Evolutionary conservation across 2,329 filamentous ascomycete species (phyloP).

Genomic region (Hypoxylon sp.): DNA sequence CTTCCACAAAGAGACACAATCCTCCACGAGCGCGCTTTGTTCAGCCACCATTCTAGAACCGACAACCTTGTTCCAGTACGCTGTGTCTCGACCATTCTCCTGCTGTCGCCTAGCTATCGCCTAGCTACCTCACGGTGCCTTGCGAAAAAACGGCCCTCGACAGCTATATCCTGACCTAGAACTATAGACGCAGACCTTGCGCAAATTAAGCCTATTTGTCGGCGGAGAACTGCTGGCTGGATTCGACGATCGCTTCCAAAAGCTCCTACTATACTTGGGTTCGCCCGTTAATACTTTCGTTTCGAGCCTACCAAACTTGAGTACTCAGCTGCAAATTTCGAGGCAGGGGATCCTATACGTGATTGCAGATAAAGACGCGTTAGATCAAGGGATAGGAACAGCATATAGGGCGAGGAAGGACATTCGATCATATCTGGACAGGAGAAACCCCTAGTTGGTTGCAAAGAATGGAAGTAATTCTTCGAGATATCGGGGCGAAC

Average conservation of each 20-base stretch:
- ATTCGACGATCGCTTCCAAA: neutral
- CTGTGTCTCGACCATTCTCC: no score
- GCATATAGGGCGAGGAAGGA: neutral
- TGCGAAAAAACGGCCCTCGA: neutral
- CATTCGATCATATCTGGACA: neutral
- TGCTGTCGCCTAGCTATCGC: no score
- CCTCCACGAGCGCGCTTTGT: neutral
- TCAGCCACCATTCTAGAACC: neutral
- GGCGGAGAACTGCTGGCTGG: neutral
- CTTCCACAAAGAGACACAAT: neutral
- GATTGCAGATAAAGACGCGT: neutral
- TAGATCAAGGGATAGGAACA: neutral
- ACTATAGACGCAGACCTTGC: no score
- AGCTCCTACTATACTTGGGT: neutral
- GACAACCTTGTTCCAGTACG: neutral
- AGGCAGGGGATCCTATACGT: neutral
- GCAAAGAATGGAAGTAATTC: neutral
- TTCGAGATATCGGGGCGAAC: neutral
- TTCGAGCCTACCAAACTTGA: neutral
- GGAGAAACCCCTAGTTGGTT: neutral
- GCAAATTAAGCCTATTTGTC: neutral
- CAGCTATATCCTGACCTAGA: no score
- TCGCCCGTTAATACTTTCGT: neutral
- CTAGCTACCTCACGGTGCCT: no score
- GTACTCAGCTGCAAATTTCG: neutral